Evolutionary conservation across 306 rosid species (phyloP).

Genomic region (Dalbergia cultrata): DNA sequence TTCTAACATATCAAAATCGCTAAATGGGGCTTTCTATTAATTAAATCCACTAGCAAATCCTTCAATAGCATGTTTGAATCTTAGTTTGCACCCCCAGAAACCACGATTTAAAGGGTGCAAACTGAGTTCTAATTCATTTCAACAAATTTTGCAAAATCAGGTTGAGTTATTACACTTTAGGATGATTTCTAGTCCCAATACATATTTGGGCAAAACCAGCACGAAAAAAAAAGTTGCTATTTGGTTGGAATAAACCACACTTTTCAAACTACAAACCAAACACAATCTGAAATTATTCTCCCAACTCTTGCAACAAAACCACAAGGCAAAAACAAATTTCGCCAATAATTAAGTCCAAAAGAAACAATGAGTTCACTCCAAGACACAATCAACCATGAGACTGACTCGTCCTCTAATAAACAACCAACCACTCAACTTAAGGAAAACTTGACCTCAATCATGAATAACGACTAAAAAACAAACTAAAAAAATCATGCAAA

Average conservation of each 20-base stretch:
- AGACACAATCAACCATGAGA: constrained; percentile 38
- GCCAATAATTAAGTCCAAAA: constrained; percentile 10
- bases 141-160: background rate
- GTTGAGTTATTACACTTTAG: background rate
- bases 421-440: constrained; percentile 15
- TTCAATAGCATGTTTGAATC: background rate
- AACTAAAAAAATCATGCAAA: background rate
- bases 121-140: background rate
- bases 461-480: background rate
- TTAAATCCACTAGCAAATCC: constrained; percentile 2
- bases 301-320: constrained; percentile 7
- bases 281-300: background rate
- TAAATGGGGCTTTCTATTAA: background rate
- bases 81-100: background rate
- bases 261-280: background rate
- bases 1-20: constrained; percentile 5
- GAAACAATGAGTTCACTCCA: constrained; percentile 26
- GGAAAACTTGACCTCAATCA: constrained; percentile 10
- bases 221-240: background rate
- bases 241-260: background rate
- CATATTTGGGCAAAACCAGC: background rate
- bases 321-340: background rate
- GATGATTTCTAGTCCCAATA: background rate
- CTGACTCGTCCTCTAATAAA: constrained; percentile 6
- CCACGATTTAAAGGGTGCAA: background rate